Conservation (phyloP, 306 rosid genomes). For the Fragaria nilgerrensis region DNA sequence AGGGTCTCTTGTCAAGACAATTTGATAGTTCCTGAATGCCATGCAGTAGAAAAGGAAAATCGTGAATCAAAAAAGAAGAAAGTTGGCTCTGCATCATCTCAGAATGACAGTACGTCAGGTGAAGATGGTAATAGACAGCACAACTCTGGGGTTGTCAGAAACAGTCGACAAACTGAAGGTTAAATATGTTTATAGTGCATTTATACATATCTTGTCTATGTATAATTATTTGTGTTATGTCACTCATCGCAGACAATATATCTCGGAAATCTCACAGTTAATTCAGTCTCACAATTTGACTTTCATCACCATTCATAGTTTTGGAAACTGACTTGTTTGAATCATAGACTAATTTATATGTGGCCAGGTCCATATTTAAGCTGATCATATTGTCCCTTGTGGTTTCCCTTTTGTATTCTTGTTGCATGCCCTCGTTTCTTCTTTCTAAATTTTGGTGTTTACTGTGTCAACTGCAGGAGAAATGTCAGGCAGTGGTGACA, state of each 20-base stretch:
- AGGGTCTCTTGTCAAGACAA: background rate
- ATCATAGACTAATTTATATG: background rate
- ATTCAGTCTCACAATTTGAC: background rate
- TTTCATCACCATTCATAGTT: background rate
- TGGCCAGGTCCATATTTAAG: background rate
- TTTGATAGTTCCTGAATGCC: background rate
- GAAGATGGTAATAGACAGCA: background rate
- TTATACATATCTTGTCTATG: background rate
- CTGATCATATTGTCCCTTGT: background rate
- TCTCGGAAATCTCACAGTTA: background rate
- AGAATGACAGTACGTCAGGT: background rate
- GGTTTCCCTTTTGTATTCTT: background rate
- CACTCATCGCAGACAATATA: background rate
- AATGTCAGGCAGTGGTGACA: constrained; percentile 9
- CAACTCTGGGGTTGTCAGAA: constrained; percentile 1
- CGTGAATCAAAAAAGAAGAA: background rate
- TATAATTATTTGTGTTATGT: background rate
- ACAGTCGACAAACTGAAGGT: constrained; percentile 20
- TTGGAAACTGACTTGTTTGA: background rate
- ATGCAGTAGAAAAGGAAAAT: constrained; percentile 2
- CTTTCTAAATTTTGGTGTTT: background rate
- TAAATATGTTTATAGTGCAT: background rate
- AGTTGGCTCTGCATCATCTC: constrained; percentile 4
- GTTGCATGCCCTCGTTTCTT: background rate
- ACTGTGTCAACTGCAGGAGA: constrained; percentile 12